Evolutionary conservation across 139 green algal genomes (phyloP).

Genomic region (Chlamydomonas sphaeroides): DNA sequence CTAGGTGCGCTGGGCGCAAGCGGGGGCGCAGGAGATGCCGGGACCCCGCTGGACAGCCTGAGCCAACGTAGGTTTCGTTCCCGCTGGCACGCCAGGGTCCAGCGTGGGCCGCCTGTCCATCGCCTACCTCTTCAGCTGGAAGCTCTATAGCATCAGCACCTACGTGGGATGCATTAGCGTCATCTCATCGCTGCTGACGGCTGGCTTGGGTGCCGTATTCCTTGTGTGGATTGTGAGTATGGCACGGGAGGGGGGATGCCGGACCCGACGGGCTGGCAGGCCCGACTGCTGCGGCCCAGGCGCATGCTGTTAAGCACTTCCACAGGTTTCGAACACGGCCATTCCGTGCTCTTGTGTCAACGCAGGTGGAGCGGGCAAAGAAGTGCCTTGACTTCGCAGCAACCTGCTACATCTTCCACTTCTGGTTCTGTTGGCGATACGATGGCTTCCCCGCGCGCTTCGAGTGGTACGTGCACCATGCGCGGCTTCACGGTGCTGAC

Average conservation of each 20-base stretch:
- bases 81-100: too few relatives aligned
- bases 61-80: too few relatives aligned
- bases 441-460: constrained; percentile 71
- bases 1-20: too few relatives aligned
- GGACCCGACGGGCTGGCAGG: too few relatives aligned
- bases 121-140: constrained; percentile 74
- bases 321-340: too few relatives aligned
- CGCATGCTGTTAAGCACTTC: too few relatives aligned
- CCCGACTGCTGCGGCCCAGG: too few relatives aligned
- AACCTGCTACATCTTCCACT: constrained; percentile 88
- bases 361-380: constrained; percentile 90
- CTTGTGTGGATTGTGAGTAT: constrained; percentile 70
- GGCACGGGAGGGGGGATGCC: too few relatives aligned
- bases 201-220: constrained; percentile 57
- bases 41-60: too few relatives aligned
- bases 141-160: constrained; percentile 52
- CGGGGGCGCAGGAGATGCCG: too few relatives aligned
- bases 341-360: too few relatives aligned
- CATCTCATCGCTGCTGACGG: constrained; percentile 63
- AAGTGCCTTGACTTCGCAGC: constrained; percentile 96
- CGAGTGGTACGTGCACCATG: constrained; percentile 71
- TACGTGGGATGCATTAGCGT: constrained; percentile 70
- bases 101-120: constrained; percentile 63
- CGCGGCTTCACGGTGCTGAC: neutral
- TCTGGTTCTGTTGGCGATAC: constrained; percentile 64